Percentiles rank a stretch among this genome's conserved stretches.
Conservation (phyloP, 2,329 filamentous ascomycete species). For the Bipolaris zeicola region DNA sequence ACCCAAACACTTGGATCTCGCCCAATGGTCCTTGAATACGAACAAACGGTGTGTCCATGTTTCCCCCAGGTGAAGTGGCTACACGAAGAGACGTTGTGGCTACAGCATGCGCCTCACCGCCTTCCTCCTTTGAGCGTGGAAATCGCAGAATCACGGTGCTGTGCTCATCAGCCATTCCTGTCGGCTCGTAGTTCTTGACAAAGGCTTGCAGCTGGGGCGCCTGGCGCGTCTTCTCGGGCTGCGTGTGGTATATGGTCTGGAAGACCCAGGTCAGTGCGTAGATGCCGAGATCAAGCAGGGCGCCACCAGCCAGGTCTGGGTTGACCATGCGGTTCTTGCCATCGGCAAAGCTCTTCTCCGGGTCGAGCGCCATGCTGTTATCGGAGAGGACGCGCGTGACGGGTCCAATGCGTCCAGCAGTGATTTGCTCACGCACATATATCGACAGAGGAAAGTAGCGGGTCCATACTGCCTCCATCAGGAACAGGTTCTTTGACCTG, state of each 20-base stretch:
- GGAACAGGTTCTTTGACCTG: conserved; percentile 64
- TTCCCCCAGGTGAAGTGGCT: conserved; percentile 60
- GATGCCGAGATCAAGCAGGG: conserved; percentile 82
- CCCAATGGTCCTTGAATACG: conserved; percentile 81
- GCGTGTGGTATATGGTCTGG: conserved; percentile 83
- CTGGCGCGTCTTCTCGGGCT: conserved; percentile 67
- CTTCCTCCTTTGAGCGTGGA: conserved; percentile 60
- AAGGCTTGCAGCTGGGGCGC: conserved; percentile 70
- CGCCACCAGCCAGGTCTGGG: conserved; percentile 79
- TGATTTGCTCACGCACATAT: conserved; percentile 71
- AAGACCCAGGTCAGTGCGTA: conserved; percentile 91
- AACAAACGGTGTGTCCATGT: conserved; percentile 68
- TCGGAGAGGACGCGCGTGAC: conserved; percentile 64
- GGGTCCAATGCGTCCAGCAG: conserved; percentile 59
- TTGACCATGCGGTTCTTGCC: conserved; percentile 78
- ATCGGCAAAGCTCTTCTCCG: conserved; percentile 60
- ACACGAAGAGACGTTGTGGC: conserved; percentile 57
- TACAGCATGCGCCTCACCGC: conserved; percentile 70
- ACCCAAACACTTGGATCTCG: conserved; percentile 79
- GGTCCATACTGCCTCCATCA: conserved; percentile 77
- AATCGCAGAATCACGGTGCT: conserved; percentile 81
- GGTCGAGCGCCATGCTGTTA: conserved; percentile 64
- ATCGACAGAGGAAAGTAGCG: conserved; percentile 85
- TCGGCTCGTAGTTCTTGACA: conserved; percentile 71
- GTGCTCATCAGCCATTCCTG: conserved; percentile 75